phyloP scores from a whole-genome alignment of 306 rosid genomes.

The Vachellia pachyceras region DNA sequence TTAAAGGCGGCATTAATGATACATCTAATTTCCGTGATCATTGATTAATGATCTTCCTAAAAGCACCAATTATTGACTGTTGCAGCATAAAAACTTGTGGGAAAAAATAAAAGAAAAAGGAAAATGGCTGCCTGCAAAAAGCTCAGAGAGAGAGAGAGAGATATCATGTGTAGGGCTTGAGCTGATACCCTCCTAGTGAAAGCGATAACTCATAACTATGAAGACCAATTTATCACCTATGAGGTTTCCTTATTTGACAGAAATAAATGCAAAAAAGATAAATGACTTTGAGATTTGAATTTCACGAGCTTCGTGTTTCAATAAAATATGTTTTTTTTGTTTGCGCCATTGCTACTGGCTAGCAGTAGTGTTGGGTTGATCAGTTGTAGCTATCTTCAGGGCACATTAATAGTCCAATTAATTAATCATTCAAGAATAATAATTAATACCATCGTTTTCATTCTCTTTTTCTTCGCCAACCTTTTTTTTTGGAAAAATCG shows the following conservation, averaged over 20 bases:
- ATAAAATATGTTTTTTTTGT: conserved; percentile 39
- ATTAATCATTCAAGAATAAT: not conserved
- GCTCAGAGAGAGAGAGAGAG: not conserved
- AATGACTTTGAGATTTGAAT: conserved; percentile 31
- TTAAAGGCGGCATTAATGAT: conserved; percentile 30
- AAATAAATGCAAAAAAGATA: conserved; percentile 16
- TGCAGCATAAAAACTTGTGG: conserved; percentile 18
- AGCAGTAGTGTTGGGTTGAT: not conserved
- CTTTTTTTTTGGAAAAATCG: not conserved
- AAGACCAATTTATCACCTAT: conserved; percentile 30
- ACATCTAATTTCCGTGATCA: conserved; percentile 42
- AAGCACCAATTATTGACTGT: conserved; percentile 48
- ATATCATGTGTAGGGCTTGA: not conserved
- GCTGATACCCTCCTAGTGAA: conserved; percentile 40
- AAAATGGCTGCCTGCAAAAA: conserved; percentile 12
- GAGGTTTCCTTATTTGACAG: conserved; percentile 43
- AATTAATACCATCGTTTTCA: not conserved
- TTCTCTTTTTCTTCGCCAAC: not conserved
- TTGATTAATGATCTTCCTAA: conserved; percentile 29
- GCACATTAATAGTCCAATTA: not conserved
- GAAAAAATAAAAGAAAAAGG: not conserved
- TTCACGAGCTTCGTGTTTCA: conserved; percentile 52
- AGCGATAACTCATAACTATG: conserved; percentile 49
- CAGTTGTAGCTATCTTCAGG: not conserved
- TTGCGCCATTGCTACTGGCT: conserved; percentile 35